A percentile compares a stretch with the other conserved stretches of the same genome.
phyloP scores from a whole-genome alignment of 2,329 filamentous ascomycete species.

The Beauveria sp. region DNA sequence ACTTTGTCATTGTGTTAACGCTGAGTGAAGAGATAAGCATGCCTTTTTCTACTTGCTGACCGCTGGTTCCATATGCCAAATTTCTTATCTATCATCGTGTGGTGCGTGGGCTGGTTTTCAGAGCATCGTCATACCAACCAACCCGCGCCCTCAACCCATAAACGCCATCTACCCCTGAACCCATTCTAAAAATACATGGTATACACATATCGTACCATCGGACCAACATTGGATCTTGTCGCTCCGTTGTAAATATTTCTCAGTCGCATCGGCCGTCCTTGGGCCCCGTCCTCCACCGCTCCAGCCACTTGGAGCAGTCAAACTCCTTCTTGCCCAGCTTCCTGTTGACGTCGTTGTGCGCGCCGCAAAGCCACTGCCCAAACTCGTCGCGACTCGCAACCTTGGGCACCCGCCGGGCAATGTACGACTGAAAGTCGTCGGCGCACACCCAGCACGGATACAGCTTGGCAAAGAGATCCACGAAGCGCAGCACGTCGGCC shows the following conservation, averaged over 20 bases:
- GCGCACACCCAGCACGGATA: constrained; percentile 97
- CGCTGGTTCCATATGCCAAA: neutral
- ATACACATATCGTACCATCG: neutral
- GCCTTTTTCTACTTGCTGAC: neutral
- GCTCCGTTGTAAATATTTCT: neutral
- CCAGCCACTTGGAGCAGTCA: constrained; percentile 85
- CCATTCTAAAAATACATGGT: neutral
- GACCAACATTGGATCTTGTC: neutral
- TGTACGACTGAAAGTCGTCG: constrained; percentile 80
- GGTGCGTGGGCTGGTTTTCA: neutral
- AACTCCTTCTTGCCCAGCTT: constrained; percentile 89
- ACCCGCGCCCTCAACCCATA: neutral
- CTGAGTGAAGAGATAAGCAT: neutral
- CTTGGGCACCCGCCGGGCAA: constrained; percentile 61
- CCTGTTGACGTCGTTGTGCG: constrained; percentile 78
- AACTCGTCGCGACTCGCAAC: constrained; percentile 59
- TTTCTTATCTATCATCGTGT: neutral
- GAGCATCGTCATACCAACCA: neutral
- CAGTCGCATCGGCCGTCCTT: constrained; percentile 57
- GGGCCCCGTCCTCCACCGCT: constrained; percentile 92
- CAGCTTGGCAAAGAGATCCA: constrained; percentile 71
- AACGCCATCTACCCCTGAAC: neutral
- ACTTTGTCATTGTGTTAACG: neutral
- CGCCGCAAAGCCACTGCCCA: constrained; percentile 75
- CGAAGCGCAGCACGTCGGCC: constrained; percentile 67